phyloP scores from a whole-genome alignment of 2,329 filamentous ascomycete genomes.

The Talaromyces sp. region DNA sequence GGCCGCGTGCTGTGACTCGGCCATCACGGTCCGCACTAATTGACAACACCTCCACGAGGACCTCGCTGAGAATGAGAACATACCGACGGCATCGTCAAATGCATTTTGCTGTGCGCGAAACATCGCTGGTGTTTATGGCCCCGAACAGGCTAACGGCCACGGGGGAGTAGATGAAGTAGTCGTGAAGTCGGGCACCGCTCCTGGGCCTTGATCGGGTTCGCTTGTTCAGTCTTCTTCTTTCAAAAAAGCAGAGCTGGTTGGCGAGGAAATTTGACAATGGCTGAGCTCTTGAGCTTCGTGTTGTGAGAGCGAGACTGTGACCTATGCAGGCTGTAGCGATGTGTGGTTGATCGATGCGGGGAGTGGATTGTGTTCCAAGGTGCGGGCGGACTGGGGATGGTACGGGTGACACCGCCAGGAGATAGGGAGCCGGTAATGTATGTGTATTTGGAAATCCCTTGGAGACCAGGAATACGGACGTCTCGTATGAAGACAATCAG shows the following conservation, averaged over 20 bases:
- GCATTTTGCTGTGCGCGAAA: slow-evolving; percentile 67
- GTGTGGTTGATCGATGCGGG: slow-evolving; percentile 23
- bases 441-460: background rate
- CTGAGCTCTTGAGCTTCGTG: no score
- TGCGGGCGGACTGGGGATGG: slow-evolving; percentile 4
- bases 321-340: slow-evolving; percentile 6
- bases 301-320: no score
- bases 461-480: no score
- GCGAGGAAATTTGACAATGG: no score
- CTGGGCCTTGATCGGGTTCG: slow-evolving; percentile 1
- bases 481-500: background rate
- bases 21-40: background rate
- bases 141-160: slow-evolving; percentile 9
- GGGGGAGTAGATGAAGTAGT: slow-evolving; percentile 6
- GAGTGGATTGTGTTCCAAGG: slow-evolving; percentile 15
- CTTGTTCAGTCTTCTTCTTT: background rate
- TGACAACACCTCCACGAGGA: background rate
- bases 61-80: slow-evolving; percentile 31
- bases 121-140: slow-evolving; percentile 43
- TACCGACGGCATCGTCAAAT: slow-evolving; percentile 71
- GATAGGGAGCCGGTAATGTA: background rate
- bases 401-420: background rate
- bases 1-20: background rate
- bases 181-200: slow-evolving; percentile 18
- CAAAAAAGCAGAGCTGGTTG: no score